Evolutionary conservation across 345 rosid genomes (phyloP).

Genomic region (Trapa bicornis): DNA sequence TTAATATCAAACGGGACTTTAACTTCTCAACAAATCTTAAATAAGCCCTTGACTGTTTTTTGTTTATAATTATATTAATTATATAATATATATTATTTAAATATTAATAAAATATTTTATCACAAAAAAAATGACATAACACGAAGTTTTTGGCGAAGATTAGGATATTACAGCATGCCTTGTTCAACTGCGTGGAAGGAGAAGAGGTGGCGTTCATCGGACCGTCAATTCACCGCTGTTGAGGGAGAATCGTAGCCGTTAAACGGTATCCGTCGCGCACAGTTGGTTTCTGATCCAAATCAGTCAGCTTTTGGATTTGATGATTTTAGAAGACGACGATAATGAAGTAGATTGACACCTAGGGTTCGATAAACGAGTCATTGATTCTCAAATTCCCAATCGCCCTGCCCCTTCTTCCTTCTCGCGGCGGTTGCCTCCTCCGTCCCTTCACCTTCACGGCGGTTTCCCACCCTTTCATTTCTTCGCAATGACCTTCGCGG

Average conservation of each 20-base stretch:
- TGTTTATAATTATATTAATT: too few species aligned
- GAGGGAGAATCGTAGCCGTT: neutral
- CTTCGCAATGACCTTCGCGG: neutral
- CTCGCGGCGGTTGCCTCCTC: neutral
- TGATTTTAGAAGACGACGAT: neutral
- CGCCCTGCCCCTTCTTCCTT: neutral
- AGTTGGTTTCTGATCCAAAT: conserved; percentile 2
- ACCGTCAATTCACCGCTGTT: neutral
- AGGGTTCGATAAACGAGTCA: neutral
- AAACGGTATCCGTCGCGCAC: neutral
- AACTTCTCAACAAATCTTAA: too few species aligned
- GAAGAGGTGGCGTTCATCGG: neutral
- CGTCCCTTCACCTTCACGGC: neutral
- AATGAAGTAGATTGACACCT: neutral
- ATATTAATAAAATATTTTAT: too few species aligned
- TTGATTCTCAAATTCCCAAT: neutral
- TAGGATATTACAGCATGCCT: too few species aligned
- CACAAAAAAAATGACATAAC: too few species aligned
- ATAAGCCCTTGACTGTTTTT: too few species aligned
- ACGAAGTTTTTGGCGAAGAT: too few species aligned
- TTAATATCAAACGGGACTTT: too few species aligned
- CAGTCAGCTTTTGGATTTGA: neutral
- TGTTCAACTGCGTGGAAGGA: too few species aligned
- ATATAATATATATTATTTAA: too few species aligned
- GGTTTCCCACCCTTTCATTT: neutral